phyloP scores from a whole-genome alignment of 371 early-diverging fungal species.

The Aphelidium insulamus region DNA sequence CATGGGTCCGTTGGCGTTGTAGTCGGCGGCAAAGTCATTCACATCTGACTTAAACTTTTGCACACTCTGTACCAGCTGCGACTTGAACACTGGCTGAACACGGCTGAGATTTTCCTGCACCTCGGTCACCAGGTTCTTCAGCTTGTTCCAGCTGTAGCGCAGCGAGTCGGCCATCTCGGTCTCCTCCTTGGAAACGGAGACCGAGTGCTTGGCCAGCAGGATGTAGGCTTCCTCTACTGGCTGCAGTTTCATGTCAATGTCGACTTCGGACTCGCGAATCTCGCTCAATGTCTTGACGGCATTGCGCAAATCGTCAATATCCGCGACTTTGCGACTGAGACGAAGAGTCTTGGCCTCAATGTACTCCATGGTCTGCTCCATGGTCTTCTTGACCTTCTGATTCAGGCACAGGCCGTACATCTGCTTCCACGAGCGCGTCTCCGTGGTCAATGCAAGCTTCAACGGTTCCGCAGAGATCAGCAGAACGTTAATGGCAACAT shows the following conservation, averaged over 20 bases:
- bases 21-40: conserved; percentile 25
- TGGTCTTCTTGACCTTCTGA: conserved; percentile 28
- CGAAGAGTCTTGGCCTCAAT: conserved; percentile 27
- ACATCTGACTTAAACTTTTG: conserved; percentile 27
- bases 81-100: conserved; percentile 31
- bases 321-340: conserved; percentile 24
- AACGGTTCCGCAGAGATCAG: conserved; percentile 26
- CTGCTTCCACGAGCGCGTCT: conserved; percentile 37
- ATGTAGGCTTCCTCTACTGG: conserved; percentile 36
- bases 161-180: conserved; percentile 40
- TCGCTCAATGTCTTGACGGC: conserved; percentile 28
- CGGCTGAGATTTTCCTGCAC: conserved; percentile 24
- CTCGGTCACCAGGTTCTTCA: conserved; percentile 27
- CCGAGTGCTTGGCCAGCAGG: conserved; percentile 22
- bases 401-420: conserved; percentile 30
- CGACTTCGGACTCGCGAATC: conserved; percentile 30
- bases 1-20: conserved; percentile 34
- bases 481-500: conserved; percentile 28
- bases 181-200: conserved; percentile 27
- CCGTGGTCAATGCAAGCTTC: conserved; percentile 23
- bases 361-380: conserved; percentile 35
- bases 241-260: conserved; percentile 34
- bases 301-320: conserved; percentile 30
- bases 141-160: conserved; percentile 35
- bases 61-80: conserved; percentile 23